Base-by-base conservation (phyloP, 2,329 filamentous ascomycete genomes). In the Karstenula rhodostoma region DNA sequence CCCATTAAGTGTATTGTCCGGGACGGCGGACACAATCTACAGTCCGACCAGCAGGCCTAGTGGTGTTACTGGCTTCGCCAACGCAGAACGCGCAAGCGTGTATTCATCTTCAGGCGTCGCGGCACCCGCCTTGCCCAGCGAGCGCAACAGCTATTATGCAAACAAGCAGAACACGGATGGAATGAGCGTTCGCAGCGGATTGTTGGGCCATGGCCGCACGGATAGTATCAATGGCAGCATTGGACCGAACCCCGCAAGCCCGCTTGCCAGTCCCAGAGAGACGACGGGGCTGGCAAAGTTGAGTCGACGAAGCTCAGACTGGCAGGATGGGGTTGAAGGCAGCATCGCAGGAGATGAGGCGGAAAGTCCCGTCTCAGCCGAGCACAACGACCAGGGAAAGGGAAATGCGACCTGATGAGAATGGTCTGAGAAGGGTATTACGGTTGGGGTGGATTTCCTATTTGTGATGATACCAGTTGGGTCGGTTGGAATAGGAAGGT, bases 151-250 rank as follows among this genome's bases (percentile, higher is more conserved):
- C 77, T 94, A 96, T 72, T 87, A 90, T 29, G 87, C 87, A 60
- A 86, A 82, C 70, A 82, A 83, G 63, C 78, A 81, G 61, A 77
- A 79, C 46, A 77, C 83, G 5, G 92, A 96, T 67, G 91, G 87
- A 1, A 88, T 89, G 10, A 96, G 93, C 72, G 82, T 96, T 32
- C 86, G 92, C 56, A 96, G 92, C 75, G 92, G 91, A 0, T 80
- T 90, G 1, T 76, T 92, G 3, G 91, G 92, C 0, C 94, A 97
- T 75, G 87, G 86, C 2, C 86, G 92, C 63, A 90, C 92, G 52
- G 93, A 96, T 74, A 96, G 93, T 77, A 87, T 94, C 57, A 90
- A 84, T 62, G 90, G 91, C 27, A 94, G 91, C 76, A 89, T 93
- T 64, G 86, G 84, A 29, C 75, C 77, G 29, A 73, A 72, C 17